Conservation (phyloP, 2,329 filamentous ascomycete genomes). For the Phaeosphaeria sp. region DNA sequence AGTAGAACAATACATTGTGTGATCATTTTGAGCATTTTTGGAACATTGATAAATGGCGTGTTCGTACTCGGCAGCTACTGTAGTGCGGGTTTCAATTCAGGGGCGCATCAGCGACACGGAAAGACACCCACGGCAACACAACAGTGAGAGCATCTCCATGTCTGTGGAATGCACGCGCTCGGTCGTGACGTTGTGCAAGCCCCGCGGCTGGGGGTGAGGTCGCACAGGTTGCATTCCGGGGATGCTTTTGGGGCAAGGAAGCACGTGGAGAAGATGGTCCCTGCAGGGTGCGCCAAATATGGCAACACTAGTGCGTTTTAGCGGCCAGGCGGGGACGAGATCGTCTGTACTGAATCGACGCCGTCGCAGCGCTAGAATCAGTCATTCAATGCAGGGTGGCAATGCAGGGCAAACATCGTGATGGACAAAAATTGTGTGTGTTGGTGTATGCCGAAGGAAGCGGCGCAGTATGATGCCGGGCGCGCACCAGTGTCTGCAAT, state of each 20-base stretch:
- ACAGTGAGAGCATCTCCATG: neutral
- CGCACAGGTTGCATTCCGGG: neutral
- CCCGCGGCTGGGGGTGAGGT: neutral
- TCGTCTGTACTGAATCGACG: neutral
- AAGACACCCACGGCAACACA: neutral
- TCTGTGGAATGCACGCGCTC: neutral
- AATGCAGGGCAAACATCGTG: slow-evolving; percentile 1
- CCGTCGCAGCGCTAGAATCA: slow-evolving; percentile 1
- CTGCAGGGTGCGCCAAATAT: slow-evolving; percentile 3
- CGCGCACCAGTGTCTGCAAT: neutral
- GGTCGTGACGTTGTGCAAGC: neutral
- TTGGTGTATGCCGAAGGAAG: neutral
- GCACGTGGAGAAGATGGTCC: slow-evolving; percentile 6
- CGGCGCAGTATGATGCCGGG: neutral
- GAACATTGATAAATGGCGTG: neutral
- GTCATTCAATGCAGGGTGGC: slow-evolving; percentile 10
- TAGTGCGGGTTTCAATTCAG: neutral
- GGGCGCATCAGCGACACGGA: neutral
- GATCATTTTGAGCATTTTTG: no score
- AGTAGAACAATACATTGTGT: neutral
- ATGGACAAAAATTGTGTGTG: neutral
- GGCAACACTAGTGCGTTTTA: neutral
- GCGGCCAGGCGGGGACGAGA: neutral
- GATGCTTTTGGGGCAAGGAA: neutral
- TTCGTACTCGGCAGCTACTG: neutral